Base-by-base conservation (phyloP, 176 grass and related monocot genomes). In the Stipa capillata region DNA sequence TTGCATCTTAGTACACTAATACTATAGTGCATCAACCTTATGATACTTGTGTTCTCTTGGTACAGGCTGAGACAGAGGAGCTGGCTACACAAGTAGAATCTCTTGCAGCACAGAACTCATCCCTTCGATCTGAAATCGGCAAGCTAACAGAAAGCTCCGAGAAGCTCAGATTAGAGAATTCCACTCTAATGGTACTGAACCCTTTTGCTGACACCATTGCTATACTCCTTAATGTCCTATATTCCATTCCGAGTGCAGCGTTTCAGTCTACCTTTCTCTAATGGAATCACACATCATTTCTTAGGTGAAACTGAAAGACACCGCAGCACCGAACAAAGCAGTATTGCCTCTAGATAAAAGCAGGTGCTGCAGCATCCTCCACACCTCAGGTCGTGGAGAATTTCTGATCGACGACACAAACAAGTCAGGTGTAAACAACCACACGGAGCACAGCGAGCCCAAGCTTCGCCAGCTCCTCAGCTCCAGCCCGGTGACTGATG, bases 101-200 rank as follows among this genome's bases (percentile, higher is more conserved):
- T 14, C 88, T 98, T 51, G 43, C 17, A 58, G 69, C 90, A 49
- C 89, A 98, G 83, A 98, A 98, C 72, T 83, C 69, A 23, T 87
- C 88, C 49, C 83, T 98, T 56, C 84, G 65, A 74, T 91, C 96
- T 77, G 96, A 98, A 89, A 98, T 98, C 44, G 78, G 83, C 70
- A 87, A 55, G 40, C 64, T 98, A n/a, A 71, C 85, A 23, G 77
- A 89, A 60, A 92, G 74, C 57, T 87, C 96, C 0, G 85, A 91
- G 58, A 92, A 92, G 60, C 87, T 98, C 61, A 94, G 84, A 89
- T 52, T 76, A 44, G 96, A 98, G 72, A 98, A 94, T 78, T 90
- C 90, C 0, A 37, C 85, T 77, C 83, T 98, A 25, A 78, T 86
- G 96, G 96, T 98, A 94, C 43, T 27, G 11, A 18, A 68, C 27